phyloP scores from a whole-genome alignment of 1,139 yeast species.

The Pneumocystis wakefieldiae region DNA sequence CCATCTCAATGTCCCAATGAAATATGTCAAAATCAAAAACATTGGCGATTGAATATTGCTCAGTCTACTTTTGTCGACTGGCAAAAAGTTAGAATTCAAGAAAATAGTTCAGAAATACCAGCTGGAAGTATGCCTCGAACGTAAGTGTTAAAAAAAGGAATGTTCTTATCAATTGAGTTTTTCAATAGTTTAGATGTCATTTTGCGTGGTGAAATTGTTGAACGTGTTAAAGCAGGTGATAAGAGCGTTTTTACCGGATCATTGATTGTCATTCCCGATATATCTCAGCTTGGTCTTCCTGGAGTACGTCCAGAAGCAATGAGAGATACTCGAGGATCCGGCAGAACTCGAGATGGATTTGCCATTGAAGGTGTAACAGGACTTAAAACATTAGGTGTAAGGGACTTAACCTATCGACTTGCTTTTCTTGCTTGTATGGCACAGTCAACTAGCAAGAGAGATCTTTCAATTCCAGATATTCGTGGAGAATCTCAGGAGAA shows the following conservation, averaged over 20 bases:
- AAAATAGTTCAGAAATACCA: slow-evolving; percentile 88
- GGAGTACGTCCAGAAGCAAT: slow-evolving; percentile 83
- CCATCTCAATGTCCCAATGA: slow-evolving; percentile 86
- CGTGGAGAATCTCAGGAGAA: slow-evolving; percentile 33
- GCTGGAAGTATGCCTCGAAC: slow-evolving; percentile 99
- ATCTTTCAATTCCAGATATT: slow-evolving; percentile 26
- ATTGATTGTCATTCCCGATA: slow-evolving; percentile 89
- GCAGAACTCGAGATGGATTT: slow-evolving; percentile 37
- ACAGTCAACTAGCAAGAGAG: slow-evolving; percentile 25
- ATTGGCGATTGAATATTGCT: slow-evolving; percentile 70
- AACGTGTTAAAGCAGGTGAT: slow-evolving; percentile 95
- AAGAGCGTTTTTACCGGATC: slow-evolving; percentile 91
- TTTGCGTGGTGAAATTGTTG: slow-evolving; percentile 86
- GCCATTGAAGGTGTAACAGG: slow-evolving; percentile 77
- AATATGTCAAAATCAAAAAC: slow-evolving; percentile 71
- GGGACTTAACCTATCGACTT: slow-evolving; percentile 82
- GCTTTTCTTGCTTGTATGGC: slow-evolving; percentile 91
- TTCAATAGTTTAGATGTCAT: slow-evolving; percentile 51
- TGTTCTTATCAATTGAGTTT: background rate
- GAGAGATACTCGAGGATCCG: slow-evolving; percentile 48
- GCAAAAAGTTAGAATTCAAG: slow-evolving; percentile 95
- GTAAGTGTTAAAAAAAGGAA: slow-evolving; percentile 1
- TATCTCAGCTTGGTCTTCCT: slow-evolving; percentile 88
- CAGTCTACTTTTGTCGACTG: slow-evolving; percentile 88
- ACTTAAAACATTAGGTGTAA: slow-evolving; percentile 71